Conservation (phyloP, 2,329 filamentous ascomycete species). For the Cladosporium halotolerans region DNA sequence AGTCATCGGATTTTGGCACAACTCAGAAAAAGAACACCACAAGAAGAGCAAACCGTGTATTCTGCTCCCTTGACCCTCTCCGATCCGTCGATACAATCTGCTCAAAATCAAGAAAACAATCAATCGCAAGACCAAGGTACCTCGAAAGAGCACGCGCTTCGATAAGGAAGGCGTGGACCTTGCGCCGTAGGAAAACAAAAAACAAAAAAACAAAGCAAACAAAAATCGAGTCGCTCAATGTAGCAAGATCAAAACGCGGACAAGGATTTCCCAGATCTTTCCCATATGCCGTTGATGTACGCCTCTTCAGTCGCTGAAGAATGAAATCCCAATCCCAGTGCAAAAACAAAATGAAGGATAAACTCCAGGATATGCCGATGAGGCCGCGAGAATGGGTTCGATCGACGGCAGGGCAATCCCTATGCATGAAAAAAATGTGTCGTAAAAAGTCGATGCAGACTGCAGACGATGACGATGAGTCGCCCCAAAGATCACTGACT, state of each 20-base stretch:
- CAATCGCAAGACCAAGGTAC: background rate
- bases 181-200: background rate
- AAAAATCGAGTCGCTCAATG: background rate
- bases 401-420: background rate
- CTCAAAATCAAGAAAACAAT: background rate
- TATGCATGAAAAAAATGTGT: background rate
- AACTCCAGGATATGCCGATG: slow-evolving; percentile 1
- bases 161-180: background rate
- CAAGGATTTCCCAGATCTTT: background rate
- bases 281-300: slow-evolving; percentile 1
- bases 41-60: background rate
- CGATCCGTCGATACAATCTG: background rate
- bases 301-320: background rate
- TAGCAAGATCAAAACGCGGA: background rate
- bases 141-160: background rate
- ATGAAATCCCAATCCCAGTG: background rate
- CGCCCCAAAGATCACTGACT: background rate
- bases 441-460: background rate
- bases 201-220: background rate
- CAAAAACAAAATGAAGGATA: background rate
- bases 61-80: background rate
- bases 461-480: background rate
- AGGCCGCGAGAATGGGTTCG: background rate
- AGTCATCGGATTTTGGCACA: slow-evolving; percentile 6
- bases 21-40: background rate